Percentiles rank a stretch among this genome's conserved stretches.
Conservation (phyloP, 2,329 filamentous ascomycete species). For the Apiospora arundinis region DNA sequence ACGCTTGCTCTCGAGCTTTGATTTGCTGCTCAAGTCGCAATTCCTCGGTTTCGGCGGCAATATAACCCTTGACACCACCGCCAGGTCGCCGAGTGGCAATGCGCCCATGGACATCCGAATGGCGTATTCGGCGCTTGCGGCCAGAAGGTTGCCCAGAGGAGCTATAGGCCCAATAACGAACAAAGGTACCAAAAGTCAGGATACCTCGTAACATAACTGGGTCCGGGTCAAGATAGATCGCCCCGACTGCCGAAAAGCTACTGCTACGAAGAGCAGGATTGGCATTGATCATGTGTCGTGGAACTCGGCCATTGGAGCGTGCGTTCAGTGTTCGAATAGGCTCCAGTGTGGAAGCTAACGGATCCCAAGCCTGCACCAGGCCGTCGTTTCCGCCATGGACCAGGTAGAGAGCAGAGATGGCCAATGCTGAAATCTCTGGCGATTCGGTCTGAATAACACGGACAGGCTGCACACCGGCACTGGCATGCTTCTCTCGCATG, state of each 20-base stretch:
- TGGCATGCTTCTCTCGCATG: constrained; percentile 67
- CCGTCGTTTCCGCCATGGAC: constrained; percentile 95
- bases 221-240: constrained; percentile 87
- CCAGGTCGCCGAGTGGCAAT: constrained; percentile 60
- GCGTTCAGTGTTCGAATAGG: constrained; percentile 89
- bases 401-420: constrained; percentile 82
- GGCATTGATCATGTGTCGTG: constrained; percentile 68
- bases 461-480: constrained; percentile 71
- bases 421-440: constrained; percentile 82
- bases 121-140: constrained; percentile 79
- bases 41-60: constrained; percentile 84
- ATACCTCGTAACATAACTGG: constrained; percentile 85
- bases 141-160: constrained; percentile 78
- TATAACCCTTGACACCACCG: constrained; percentile 78
- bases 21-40: constrained; percentile 75
- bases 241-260: constrained; percentile 81
- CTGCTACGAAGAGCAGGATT: constrained; percentile 68
- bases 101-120: constrained; percentile 65
- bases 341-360: constrained; percentile 78
- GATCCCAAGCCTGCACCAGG: constrained; percentile 95
- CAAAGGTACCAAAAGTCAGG: constrained; percentile 82
- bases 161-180: constrained; percentile 94
- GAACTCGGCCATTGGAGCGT: constrained; percentile 80
- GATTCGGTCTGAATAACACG: constrained; percentile 89
- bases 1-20: constrained; percentile 70